Evolutionary conservation across 1,139 yeast genomes (phyloP), one percentile per base, ranked within the genome.

Genomic region (Dujonia santamariae): DNA sequence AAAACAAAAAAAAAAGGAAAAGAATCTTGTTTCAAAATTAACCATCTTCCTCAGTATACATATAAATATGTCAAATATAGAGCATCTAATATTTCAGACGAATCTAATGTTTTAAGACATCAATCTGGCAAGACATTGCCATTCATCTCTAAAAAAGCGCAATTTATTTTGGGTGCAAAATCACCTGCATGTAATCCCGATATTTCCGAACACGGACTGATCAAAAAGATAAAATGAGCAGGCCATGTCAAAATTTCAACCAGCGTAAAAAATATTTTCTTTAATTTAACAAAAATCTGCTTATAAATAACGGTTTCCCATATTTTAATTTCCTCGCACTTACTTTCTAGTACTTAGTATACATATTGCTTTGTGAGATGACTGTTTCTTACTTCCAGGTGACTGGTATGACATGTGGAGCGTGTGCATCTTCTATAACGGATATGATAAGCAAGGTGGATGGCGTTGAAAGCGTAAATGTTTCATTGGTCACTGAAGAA

Each of bases 361-460:
- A 12, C 30, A 15, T 22, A 14, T 15, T 9, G 17, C 13, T 22
- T 20, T 19, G n/a, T n/a, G n/a, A n/a, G n/a, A 31, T 30, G 31
- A 14, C 18, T 7, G 21, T 25, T 19, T 32, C 36, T 9, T 36
- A 36, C 23, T 24, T 37, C 15, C 26, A 32, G 11, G 52, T 61
- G 7, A 37, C 43, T 20, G 71, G 70, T 3, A 65, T 65, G 71
- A 64, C 72, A 5, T 64, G 71, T 46, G 64, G 63, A 1, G 51
- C 68, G 1, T 64, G 71, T 39, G 47, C 63, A 4, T 59, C 57
- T 2, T 42, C 63, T 16, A 51, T 65, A 15, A 56, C 61, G 2
- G 52, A 53, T 16, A 53, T 53, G 3, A 40, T 64, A 4, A 40
- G 44, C 6, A 26, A 29, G 6, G 28, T 52, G 3, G 34, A 40